phyloP scores from a whole-genome alignment of 352 stramenopile species.

The Phytophthora hybrid region DNA sequence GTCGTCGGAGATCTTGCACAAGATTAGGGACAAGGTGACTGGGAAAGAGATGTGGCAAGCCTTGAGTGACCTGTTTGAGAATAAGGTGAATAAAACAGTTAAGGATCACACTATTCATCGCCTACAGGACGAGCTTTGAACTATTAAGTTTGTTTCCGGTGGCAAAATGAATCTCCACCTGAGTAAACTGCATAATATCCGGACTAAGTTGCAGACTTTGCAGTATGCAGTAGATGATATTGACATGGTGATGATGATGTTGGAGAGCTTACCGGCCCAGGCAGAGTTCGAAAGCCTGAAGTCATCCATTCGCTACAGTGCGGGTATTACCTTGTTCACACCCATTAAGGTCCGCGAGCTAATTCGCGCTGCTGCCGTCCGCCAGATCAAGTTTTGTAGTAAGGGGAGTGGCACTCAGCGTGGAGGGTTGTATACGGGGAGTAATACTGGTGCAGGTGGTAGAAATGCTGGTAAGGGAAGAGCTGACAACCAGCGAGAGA shows the following conservation, averaged over 20 bases:
- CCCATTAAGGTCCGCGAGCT: background rate
- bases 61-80: conserved; percentile 6
- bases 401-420: background rate
- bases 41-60: background rate
- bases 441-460: background rate
- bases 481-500: background rate
- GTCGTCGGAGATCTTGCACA: too few relatives aligned
- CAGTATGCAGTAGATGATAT: background rate
- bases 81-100: conserved; percentile 8
- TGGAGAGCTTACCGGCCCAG: too few relatives aligned
- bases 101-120: conserved; percentile 10
- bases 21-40: too few relatives aligned
- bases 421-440: background rate
- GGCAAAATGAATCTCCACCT: background rate
- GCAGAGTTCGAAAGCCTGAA: background rate
- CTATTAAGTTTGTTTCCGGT: background rate
- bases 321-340: background rate
- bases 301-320: too few relatives aligned
- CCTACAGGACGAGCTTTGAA: conserved; percentile 1
- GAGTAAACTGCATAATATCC: background rate
- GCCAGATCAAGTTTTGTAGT: background rate
- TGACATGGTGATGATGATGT: background rate
- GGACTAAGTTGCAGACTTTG: background rate
- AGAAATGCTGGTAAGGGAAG: background rate
- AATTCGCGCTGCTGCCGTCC: background rate